Conservation (phyloP, 1,139 yeast genomes). For the Suhomyces panamericanus region DNA sequence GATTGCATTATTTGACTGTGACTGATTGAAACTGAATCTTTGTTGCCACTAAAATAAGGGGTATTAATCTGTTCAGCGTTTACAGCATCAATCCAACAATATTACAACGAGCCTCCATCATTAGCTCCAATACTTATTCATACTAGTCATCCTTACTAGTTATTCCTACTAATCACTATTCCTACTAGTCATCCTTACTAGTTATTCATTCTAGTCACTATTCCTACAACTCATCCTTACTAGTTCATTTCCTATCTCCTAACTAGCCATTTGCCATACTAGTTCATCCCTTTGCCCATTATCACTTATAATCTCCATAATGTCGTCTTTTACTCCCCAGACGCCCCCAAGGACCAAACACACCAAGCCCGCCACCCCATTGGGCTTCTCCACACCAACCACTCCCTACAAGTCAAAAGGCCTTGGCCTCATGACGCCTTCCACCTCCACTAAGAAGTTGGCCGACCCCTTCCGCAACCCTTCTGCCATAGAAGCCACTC, state of each 20-base stretch:
- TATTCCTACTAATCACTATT: too few relatives aligned
- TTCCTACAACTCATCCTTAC: background rate
- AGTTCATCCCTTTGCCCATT: background rate
- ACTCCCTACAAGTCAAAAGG: slow-evolving; percentile 9
- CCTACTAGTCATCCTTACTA: background rate
- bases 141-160: too few relatives aligned
- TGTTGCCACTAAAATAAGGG: too few relatives aligned
- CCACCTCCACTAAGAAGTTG: slow-evolving; percentile 13
- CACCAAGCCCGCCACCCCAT: slow-evolving; percentile 6
- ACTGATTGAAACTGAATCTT: too few relatives aligned
- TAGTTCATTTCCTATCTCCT: too few relatives aligned
- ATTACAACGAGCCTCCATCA: too few relatives aligned
- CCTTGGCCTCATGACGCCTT: slow-evolving; percentile 13
- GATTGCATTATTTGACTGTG: too few relatives aligned
- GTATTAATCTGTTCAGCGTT: too few relatives aligned
- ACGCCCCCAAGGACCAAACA: slow-evolving; percentile 10
- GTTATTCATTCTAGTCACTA: too few relatives aligned
- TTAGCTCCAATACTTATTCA: too few relatives aligned
- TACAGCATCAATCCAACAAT: too few relatives aligned
- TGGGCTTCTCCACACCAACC: slow-evolving; percentile 8
- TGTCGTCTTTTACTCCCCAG: slow-evolving; percentile 10
- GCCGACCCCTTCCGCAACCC: slow-evolving; percentile 8
- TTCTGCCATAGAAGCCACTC: background rate
- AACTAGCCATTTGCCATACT: background rate
- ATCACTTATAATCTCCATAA: too few relatives aligned